Conservation (phyloP, 768 basidiomycete genomes). For the Arthromyces matolae region DNA sequence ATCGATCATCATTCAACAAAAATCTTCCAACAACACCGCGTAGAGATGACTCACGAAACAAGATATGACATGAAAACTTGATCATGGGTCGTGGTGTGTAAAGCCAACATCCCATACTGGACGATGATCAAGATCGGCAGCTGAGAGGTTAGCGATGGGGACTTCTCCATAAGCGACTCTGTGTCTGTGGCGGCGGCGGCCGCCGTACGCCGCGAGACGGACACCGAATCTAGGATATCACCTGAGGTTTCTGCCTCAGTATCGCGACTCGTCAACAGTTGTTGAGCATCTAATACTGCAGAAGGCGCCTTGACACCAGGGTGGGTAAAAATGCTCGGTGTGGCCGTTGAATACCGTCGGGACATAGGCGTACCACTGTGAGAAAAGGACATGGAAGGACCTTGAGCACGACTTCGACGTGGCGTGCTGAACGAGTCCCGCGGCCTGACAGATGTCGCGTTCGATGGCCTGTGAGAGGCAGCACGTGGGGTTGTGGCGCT, state of each 20-base stretch:
- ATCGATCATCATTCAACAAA: conserved; percentile 10
- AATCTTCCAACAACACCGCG: not conserved
- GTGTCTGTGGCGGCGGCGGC: conserved; percentile 22
- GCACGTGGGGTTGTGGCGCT: conserved; percentile 19
- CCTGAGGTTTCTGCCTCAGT: conserved; percentile 22
- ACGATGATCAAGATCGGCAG: conserved; percentile 82
- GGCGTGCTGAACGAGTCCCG: conserved; percentile 24
- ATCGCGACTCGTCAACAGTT: conserved; percentile 46
- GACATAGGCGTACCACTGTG: conserved; percentile 34
- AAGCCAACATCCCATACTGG: conserved; percentile 85
- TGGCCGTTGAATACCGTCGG: conserved; percentile 53
- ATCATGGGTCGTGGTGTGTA: conserved; percentile 88
- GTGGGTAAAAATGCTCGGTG: conserved; percentile 81
- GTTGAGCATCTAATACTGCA: conserved; percentile 71
- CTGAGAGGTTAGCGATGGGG: conserved; percentile 64
- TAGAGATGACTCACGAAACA: conserved; percentile 61
- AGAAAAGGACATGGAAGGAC: conserved; percentile 33
- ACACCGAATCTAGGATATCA: conserved; percentile 49
- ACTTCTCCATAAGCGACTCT: conserved; percentile 47
- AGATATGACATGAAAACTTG: conserved; percentile 91
- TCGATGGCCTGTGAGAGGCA: conserved; percentile 28
- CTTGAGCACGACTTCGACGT: conserved; percentile 32
- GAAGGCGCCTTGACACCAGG: conserved; percentile 77
- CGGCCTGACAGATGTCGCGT: conserved; percentile 25
- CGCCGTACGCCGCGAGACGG: conserved; percentile 39